These are phyloP conservation scores for Fraxinus pennsylvanica DNA, from an alignment of 257 asterid genomes.

Conservation along the genomic window DNA sequence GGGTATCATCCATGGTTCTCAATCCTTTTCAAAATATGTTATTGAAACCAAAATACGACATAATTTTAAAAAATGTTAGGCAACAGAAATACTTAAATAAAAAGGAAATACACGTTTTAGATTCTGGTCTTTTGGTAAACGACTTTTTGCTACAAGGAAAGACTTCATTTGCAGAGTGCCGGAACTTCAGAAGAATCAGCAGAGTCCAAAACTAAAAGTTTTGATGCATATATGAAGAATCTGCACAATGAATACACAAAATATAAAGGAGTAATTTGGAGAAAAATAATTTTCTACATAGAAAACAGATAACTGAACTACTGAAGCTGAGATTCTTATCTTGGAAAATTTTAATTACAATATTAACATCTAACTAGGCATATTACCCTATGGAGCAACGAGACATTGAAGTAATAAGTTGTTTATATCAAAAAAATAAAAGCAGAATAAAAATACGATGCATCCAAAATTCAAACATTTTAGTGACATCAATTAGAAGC, in stretches of 20 bases:
- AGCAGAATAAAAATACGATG: not conserved
- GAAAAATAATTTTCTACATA: conserved; percentile 13
- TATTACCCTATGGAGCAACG: not conserved
- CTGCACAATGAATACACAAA: conserved; percentile 58
- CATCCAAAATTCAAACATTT: not conserved
- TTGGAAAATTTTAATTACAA: conserved; percentile 22
- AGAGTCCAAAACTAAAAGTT: conserved; percentile 60
- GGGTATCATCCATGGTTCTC: conserved; percentile 28
- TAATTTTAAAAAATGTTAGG: conserved; percentile 36
- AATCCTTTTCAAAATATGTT: conserved; percentile 26
- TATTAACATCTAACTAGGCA: not conserved
- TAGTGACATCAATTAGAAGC: not conserved
- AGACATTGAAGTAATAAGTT: not conserved
- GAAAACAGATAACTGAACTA: not conserved
- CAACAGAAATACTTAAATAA: conserved; percentile 26
- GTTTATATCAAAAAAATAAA: not conserved
- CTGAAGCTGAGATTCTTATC: conserved; percentile 19
- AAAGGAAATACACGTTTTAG: conserved; percentile 41
- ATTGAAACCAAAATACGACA: conserved; percentile 33
- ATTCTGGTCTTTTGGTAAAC: conserved; percentile 39
- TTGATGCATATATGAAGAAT: conserved; percentile 58
- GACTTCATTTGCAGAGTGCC: conserved; percentile 57
- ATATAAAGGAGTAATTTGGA: conserved; percentile 31
- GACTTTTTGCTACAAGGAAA: conserved; percentile 42
- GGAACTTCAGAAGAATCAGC: conserved; percentile 69